phyloP scores from a whole-genome alignment of 495 filamentous ascomycete genomes.

The Tuber borchii region DNA sequence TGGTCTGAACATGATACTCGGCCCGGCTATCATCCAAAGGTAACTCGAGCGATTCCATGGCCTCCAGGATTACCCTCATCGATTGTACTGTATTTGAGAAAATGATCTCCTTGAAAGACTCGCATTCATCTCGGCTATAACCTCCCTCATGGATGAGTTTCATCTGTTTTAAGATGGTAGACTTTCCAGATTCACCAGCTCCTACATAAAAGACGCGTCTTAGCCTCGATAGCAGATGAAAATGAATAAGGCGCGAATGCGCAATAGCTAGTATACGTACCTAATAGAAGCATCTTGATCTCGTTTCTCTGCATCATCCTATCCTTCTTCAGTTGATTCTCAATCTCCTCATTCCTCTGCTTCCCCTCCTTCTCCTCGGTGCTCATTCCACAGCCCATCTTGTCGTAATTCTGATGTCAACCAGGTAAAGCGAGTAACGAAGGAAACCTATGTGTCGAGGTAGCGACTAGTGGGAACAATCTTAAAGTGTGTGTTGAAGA shows the following conservation, averaged over 20 bases:
- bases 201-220: constrained; percentile 50
- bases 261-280: constrained; percentile 50
- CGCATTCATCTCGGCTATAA: constrained; percentile 70
- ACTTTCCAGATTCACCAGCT: constrained; percentile 99
- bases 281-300: constrained; percentile 98
- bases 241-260: background rate
- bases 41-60: constrained; percentile 88
- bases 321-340: constrained; percentile 93
- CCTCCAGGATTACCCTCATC: constrained; percentile 91
- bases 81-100: constrained; percentile 97
- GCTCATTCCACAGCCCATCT: constrained; percentile 99
- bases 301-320: constrained; percentile 94
- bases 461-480: background rate
- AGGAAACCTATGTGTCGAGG: constrained; percentile 1
- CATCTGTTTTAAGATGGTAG: constrained; percentile 99
- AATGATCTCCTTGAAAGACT: constrained; percentile 92
- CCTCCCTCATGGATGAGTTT: constrained; percentile 80
- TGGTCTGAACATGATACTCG: constrained; percentile 91
- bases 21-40: constrained; percentile 78
- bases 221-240: constrained; percentile 10
- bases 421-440: constrained; percentile 4
- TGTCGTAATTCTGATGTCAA: constrained; percentile 47
- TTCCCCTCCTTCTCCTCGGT: constrained; percentile 99
- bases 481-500: background rate
- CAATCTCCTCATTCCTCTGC: constrained; percentile 97